Evolutionary conservation across 208 protist species (phyloP).

Genomic region (Acanthamoeba lugdunensis): DNA sequence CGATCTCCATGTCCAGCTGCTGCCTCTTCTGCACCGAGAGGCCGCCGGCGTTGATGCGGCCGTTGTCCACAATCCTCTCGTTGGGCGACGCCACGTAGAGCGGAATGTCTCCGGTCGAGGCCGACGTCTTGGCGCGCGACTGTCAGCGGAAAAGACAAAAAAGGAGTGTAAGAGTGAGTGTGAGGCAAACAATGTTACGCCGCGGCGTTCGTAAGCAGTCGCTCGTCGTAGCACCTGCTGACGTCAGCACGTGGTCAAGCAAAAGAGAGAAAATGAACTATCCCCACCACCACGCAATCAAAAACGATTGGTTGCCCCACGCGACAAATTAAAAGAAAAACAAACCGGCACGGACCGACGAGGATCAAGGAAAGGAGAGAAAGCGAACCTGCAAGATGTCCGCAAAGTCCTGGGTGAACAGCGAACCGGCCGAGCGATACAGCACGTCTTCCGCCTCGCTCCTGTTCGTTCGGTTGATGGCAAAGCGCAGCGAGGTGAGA

Average conservation of each 20-base stretch:
- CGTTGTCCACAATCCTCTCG: not conserved
- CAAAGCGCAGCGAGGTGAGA: not conserved
- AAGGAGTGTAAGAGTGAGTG: not conserved
- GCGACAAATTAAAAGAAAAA: not conserved
- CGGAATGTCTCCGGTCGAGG: slow-evolving; percentile 22
- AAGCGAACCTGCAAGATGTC: slow-evolving; percentile 18
- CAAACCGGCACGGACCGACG: not conserved
- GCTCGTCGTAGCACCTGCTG: no score
- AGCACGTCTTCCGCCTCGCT: not conserved
- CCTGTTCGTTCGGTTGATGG: not conserved
- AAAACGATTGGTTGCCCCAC: not conserved
- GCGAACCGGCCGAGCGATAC: slow-evolving; percentile 18
- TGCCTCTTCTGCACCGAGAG: not conserved
- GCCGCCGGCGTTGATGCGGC: not conserved
- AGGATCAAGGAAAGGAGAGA: not conserved
- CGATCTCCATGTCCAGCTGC: not conserved
- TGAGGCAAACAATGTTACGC: not conserved
- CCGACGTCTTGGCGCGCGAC: slow-evolving; percentile 16
- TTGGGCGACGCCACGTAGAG: not conserved
- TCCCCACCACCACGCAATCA: no score
- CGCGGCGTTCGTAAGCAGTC: not conserved
- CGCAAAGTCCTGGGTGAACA: not conserved
- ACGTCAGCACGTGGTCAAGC: no score
- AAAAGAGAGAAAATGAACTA: no score
- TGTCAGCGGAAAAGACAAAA: not conserved